Evolutionary conservation across 1,284 basidiomycete species (phyloP).

Genomic region (Leccinum huronense): DNA sequence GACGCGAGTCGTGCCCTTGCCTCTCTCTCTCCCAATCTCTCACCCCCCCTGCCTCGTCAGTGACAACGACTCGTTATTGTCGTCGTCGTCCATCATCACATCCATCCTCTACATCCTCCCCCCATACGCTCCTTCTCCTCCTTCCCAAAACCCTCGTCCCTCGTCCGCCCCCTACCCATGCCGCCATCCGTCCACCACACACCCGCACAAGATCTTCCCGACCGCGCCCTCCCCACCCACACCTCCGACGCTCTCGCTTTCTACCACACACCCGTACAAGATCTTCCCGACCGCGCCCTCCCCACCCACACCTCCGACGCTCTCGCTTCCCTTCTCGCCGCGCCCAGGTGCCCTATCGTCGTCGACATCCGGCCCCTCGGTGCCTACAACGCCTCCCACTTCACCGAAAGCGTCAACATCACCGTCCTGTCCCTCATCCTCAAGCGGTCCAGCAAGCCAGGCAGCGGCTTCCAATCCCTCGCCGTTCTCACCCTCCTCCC

Average conservation of each 20-base stretch:
- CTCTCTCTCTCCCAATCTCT: too few relatives aligned
- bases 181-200: constrained; percentile 59
- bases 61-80: too few relatives aligned
- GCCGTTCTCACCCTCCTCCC: constrained; percentile 44
- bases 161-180: constrained; percentile 26
- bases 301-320: constrained; percentile 39
- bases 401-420: constrained; percentile 72
- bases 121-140: constrained; percentile 61
- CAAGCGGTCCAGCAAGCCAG: constrained; percentile 74
- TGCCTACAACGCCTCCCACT: constrained; percentile 60
- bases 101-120: constrained; percentile 53
- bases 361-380: constrained; percentile 77
- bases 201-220: constrained; percentile 38
- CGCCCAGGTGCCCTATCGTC: constrained; percentile 59
- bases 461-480: constrained; percentile 60
- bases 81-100: too few relatives aligned
- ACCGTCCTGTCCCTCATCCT: constrained; percentile 84
- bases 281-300: constrained; percentile 12
- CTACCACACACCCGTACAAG: constrained; percentile 59
- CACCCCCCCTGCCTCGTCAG: too few relatives aligned
- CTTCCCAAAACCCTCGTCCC: constrained; percentile 39
- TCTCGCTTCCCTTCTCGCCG: constrained; percentile 51
- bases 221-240: constrained; percentile 28
- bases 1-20: too few relatives aligned
- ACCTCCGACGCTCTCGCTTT: constrained; percentile 49